These are phyloP conservation scores for Amanita jacksonii DNA, from an alignment of 768 basidiomycete species.

Conservation along the genomic window DNA sequence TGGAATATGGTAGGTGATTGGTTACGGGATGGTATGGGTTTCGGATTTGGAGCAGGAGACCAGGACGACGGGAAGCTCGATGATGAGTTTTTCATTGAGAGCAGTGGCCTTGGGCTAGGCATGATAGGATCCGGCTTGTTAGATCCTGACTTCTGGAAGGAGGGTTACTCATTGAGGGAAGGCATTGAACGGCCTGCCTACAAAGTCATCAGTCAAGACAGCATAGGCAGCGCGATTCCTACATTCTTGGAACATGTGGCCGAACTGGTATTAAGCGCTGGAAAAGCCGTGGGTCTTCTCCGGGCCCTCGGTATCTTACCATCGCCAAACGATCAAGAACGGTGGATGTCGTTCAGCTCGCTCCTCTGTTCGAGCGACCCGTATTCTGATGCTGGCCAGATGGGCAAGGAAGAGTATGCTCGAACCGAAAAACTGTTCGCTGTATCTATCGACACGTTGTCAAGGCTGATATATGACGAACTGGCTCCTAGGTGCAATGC, in stretches of 20 bases:
- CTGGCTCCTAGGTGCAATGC: conserved; percentile 46
- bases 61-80: conserved; percentile 34
- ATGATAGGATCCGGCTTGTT: conserved; percentile 39
- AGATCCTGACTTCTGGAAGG: conserved; percentile 74
- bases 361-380: conserved; percentile 24
- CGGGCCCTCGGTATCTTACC: conserved; percentile 42
- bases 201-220: conserved; percentile 12
- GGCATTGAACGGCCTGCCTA: conserved; percentile 20
- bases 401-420: background rate
- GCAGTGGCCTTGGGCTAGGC: conserved; percentile 47
- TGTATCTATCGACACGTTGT: conserved; percentile 55
- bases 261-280: conserved; percentile 49
- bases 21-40: conserved; percentile 66
- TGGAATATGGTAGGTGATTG: conserved; percentile 69
- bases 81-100: conserved; percentile 77
- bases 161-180: conserved; percentile 54
- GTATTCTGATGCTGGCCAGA: background rate
- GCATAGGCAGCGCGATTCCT: conserved; percentile 35
- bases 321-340: conserved; percentile 17
- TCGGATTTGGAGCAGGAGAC: conserved; percentile 24
- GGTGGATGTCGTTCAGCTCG: conserved; percentile 34
- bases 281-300: conserved; percentile 71
- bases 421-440: conserved; percentile 23
- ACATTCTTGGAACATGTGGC: conserved; percentile 54
- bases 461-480: conserved; percentile 52